Base-by-base conservation (phyloP, 257 asterid species). In the Nicotiana knightiana region DNA sequence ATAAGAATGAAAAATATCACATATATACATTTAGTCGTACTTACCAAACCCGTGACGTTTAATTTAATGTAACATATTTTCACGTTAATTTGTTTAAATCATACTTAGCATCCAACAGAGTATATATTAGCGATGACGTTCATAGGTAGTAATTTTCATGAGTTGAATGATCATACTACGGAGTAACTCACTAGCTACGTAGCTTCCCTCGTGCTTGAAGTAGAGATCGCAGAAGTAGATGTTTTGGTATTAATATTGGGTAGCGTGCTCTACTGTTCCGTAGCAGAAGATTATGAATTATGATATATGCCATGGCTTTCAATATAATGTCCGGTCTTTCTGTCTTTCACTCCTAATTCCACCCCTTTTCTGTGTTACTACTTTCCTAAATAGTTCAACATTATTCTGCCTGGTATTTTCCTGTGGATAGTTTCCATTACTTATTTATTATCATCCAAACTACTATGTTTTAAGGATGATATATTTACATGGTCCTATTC, bases 231-330 rank as follows among this genome's bases (percentile, higher is more conserved):
- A 39, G 48, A 39, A 6, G 48, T 43, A 43, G 51, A 43, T 21
- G 57, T 24, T 13, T 26, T 73, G 62, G 79, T 43, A 26, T 73
- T 48, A 73, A 73, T 73, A 73, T 73, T 48, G 79, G 79, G 16
- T 73, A 13, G 59, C 62, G 62, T 73, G 79, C 43, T 48, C 16
- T 17, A 65, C 73, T 30, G 48, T 65, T 65, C 21, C 71, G 35
- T 21, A 70, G 62, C 39, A 21, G 61, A 57, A 46, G 39, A 48
- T 46, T 71, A 24, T 26, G 61, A 46, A 71, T 71, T 46, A 32
- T 73, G 79, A 48, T 73, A 73, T 73, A 48, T 73, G 79, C 62
- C 79, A 48, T 73, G 78, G 24, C 79, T 73, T 73, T 71, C 79
- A 70, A 70, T 70, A 10, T 39, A 51, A 51, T 51, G 57, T 10